These are phyloP conservation scores for Inga oerstediana DNA, from an alignment of 306 rosid genomes.

Conservation along the genomic window DNA sequence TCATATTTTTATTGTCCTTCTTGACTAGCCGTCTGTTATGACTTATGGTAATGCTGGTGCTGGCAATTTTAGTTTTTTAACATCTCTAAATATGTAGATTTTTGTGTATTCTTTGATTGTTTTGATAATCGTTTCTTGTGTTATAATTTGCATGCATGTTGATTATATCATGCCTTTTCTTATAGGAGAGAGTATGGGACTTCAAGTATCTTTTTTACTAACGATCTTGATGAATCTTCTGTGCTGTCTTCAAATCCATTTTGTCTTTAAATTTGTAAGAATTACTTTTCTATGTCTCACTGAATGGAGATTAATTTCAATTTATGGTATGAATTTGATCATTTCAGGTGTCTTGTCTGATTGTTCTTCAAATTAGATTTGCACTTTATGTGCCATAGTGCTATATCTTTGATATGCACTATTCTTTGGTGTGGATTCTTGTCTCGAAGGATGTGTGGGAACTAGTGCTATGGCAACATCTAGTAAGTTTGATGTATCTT, in stretches of 20 bases:
- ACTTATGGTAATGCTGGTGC: neutral
- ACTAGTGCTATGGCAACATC: conserved; percentile 89
- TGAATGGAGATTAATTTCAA: conserved; percentile 31
- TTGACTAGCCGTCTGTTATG: conserved; percentile 21
- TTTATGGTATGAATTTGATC: conserved; percentile 33
- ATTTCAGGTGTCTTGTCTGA: conserved; percentile 57
- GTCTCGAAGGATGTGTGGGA: conserved; percentile 54
- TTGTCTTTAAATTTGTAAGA: conserved; percentile 1
- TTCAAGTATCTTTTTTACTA: conserved; percentile 15
- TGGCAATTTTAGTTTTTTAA: conserved; percentile 15
- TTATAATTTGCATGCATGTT: conserved; percentile 29
- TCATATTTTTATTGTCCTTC: neutral
- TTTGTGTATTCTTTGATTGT: conserved; percentile 1
- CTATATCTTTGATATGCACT: conserved; percentile 66
- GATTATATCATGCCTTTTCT: conserved; percentile 13
- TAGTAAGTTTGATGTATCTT: conserved; percentile 87
- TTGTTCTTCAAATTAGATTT: conserved; percentile 40
- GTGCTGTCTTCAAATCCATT: neutral
- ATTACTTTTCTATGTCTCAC: neutral
- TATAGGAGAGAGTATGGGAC: neutral
- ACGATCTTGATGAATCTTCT: conserved; percentile 7
- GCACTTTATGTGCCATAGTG: conserved; percentile 58
- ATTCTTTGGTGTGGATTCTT: conserved; percentile 56
- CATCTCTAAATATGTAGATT: conserved; percentile 19
- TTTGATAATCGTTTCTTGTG: neutral